Conservation (phyloP, 495 filamentous ascomycete species). For the Xylaria flabelliformis region DNA sequence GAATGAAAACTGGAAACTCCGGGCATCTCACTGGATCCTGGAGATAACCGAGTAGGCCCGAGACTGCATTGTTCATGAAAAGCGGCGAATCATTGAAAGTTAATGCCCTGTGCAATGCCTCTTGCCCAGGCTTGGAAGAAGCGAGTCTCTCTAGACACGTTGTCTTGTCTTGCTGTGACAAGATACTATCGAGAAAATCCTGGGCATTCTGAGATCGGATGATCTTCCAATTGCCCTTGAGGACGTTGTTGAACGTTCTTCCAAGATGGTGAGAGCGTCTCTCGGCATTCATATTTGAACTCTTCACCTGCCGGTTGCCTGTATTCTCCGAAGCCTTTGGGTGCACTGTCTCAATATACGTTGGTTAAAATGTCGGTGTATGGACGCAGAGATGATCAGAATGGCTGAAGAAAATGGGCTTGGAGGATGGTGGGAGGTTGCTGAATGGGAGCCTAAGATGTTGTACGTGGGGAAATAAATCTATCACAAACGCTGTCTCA, state of each 20-base stretch:
- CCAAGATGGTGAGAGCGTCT: neutral
- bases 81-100: conserved; percentile 52
- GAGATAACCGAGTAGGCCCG: conserved; percentile 46
- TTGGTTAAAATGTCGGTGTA: neutral
- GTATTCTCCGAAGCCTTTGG: neutral
- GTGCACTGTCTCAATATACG: neutral
- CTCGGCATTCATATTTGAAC: neutral
- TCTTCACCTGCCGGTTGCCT: neutral
- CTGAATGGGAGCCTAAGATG: neutral
- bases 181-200: conserved; percentile 67
- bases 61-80: conserved; percentile 60
- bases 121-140: conserved; percentile 53
- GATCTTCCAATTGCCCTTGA: conserved; percentile 26
- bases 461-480: neutral
- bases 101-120: conserved; percentile 56
- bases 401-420: neutral
- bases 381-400: neutral
- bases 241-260: neutral
- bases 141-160: conserved; percentile 63
- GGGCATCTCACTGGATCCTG: conserved; percentile 38
- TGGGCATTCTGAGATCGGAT: conserved; percentile 49
- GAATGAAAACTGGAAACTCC: neutral
- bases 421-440: neutral
- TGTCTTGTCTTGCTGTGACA: conserved; percentile 53
- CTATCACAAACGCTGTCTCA: conserved; percentile 2